Base-by-base conservation (phyloP, 2,329 filamentous ascomycete species). In the Tolypocladium guangdongense region DNA sequence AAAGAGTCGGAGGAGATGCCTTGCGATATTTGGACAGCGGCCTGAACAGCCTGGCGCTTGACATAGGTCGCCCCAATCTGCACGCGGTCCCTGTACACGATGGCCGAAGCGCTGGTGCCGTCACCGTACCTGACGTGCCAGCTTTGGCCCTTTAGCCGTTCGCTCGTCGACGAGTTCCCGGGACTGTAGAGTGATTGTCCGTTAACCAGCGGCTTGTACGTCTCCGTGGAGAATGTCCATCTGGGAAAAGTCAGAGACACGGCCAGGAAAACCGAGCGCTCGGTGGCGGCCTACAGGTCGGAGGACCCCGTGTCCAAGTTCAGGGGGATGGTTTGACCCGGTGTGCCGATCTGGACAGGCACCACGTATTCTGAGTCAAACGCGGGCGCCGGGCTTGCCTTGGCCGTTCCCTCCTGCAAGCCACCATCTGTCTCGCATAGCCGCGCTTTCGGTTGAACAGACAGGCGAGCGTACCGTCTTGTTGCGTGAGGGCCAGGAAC, bases 41-140 rank as follows among this genome's bases (percentile, higher is more conserved):
- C 78, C 66, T 88, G 82, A 12, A 89, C 78, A 10, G 83, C 82
- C 66, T 88, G 85, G 2, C 67, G 64, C 3, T 74, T 74, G 36
- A 83, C 82, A 32, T 73, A 79, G 3, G 84, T 78, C 33, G 72
- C 71, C 47, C 82, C 84, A 30, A 88, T 75, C 24, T 71, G 71
- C 43, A 88, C 84, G 49, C 73, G 79, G 65, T 88, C 86, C 33
- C 73, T 75, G 67, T 84, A 87, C 52, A 88, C 84, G 49, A 77
- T 76, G 43, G 86, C 86, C 47, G 68, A 73, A 20, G 85, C 85
- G 39, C 74, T 74, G 46, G 80, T 81, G 16, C 81, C 81, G 59
- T 88, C 86, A 27, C 82, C 84, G 60, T 88, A 88, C 18, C 64
- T 69, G 61, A 87, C 83, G 7, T 67, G 66, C 83, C 83, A 88